Percentiles rank a stretch among this genome's conserved stretches.
phyloP scores from a whole-genome alignment of 495 filamentous ascomycete species.

The Annulohypoxylon maeteangense region DNA sequence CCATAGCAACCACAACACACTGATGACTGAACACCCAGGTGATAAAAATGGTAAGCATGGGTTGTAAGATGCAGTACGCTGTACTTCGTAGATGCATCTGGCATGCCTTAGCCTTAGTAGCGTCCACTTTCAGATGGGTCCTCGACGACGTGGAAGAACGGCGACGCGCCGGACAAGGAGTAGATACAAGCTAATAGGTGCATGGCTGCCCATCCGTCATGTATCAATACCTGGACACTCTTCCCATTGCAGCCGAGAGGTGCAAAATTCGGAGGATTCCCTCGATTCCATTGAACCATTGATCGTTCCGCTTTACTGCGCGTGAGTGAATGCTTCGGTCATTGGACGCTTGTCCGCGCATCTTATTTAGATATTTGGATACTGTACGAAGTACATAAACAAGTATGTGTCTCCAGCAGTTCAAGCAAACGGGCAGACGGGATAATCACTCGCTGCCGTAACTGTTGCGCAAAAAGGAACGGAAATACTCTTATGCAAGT shows the following conservation, averaged over 20 bases:
- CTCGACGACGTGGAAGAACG: slow-evolving; percentile 46
- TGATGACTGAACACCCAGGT: not conserved
- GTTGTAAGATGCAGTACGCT: slow-evolving; percentile 13
- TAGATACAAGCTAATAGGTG: slow-evolving; percentile 48
- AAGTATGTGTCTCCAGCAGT: slow-evolving; percentile 1
- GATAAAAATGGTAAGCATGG: not conserved
- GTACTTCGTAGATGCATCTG: slow-evolving; percentile 37
- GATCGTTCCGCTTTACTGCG: slow-evolving; percentile 26
- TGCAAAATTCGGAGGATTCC: slow-evolving; percentile 7
- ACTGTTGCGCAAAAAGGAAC: slow-evolving; percentile 25
- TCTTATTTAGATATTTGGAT: no score
- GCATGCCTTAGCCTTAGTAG: slow-evolving; percentile 39
- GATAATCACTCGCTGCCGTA: slow-evolving; percentile 25
- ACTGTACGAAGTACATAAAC: no score
- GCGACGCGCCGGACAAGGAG: slow-evolving; percentile 27
- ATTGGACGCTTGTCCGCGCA: slow-evolving; percentile 36
- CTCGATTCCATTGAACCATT: slow-evolving; percentile 9
- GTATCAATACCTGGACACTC: slow-evolving; percentile 44
- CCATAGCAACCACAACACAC: slow-evolving; percentile 35
- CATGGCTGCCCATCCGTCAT: slow-evolving; percentile 50
- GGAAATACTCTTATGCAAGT: slow-evolving; percentile 22
- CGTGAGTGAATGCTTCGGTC: slow-evolving; percentile 30
- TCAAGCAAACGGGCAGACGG: slow-evolving; percentile 27
- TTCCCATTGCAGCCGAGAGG: slow-evolving; percentile 29
- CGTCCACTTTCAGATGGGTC: slow-evolving; percentile 37